Evolutionary conservation across 2,329 filamentous ascomycete species (phyloP).

Genomic region (Allantophomopsis lycopodina): DNA sequence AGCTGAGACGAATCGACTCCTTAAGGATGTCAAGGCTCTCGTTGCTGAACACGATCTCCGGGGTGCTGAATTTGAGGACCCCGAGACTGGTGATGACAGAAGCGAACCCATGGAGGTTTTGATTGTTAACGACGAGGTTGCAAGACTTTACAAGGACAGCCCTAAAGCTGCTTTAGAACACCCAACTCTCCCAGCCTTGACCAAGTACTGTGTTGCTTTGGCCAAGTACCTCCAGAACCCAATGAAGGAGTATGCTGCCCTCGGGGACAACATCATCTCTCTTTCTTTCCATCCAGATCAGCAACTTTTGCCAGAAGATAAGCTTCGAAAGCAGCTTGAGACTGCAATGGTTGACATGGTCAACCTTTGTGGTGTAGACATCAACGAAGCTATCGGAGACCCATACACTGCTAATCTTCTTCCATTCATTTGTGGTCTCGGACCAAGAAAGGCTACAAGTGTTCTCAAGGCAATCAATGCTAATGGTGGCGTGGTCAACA

Average conservation of each 20-base stretch:
- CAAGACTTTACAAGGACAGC: slow-evolving; percentile 90
- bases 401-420: slow-evolving; percentile 74
- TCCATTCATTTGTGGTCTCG: slow-evolving; percentile 82
- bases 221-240: slow-evolving; percentile 91
- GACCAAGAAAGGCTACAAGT: slow-evolving; percentile 78
- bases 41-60: slow-evolving; percentile 66
- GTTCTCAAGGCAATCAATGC: slow-evolving; percentile 82
- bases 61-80: slow-evolving; percentile 70
- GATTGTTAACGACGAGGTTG: slow-evolving; percentile 91
- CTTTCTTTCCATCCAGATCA: slow-evolving; percentile 85
- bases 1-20: slow-evolving; percentile 72
- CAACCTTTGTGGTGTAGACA: slow-evolving; percentile 88
- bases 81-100: slow-evolving; percentile 60
- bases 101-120: slow-evolving; percentile 77
- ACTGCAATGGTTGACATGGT: slow-evolving; percentile 99
- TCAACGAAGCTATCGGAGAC: slow-evolving; percentile 81
- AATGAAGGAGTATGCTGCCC: slow-evolving; percentile 87
- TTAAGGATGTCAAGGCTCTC: slow-evolving; percentile 67
- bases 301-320: slow-evolving; percentile 75
- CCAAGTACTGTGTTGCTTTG: slow-evolving; percentile 79
- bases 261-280: slow-evolving; percentile 78
- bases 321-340: slow-evolving; percentile 74
- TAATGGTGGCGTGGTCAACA: slow-evolving; percentile 76
- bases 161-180: slow-evolving; percentile 67
- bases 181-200: slow-evolving; percentile 64